A percentile compares a stretch with the other conserved stretches of the same genome.
These are phyloP conservation scores for Moringa oleifera DNA, from an alignment of 345 rosid genomes.

Conservation along the genomic window DNA sequence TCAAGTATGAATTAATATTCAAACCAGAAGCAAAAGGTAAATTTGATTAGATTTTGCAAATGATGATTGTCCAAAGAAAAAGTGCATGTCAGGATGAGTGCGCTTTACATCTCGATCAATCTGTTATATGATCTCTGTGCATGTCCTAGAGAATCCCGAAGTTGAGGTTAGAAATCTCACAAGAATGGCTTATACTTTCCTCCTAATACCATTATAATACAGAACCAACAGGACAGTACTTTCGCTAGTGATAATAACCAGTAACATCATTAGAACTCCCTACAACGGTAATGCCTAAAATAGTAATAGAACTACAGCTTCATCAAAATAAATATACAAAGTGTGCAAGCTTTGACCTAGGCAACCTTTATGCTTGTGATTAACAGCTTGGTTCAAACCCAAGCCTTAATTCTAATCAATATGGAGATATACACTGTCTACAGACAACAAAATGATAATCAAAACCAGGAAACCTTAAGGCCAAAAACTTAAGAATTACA, in stretches of 20 bases:
- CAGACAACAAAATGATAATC: too few relatives aligned
- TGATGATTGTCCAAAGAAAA: constrained; percentile 82
- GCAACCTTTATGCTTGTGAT: too few relatives aligned
- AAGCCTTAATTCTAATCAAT: too few relatives aligned
- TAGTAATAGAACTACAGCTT: too few relatives aligned
- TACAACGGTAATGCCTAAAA: too few relatives aligned
- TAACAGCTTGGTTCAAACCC: too few relatives aligned
- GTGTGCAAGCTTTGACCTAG: too few relatives aligned
- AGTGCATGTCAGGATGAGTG: constrained; percentile 94
- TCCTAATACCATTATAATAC: not conserved
- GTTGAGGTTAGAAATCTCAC: constrained; percentile 13
- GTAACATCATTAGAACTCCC: too few relatives aligned
- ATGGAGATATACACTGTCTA: too few relatives aligned
- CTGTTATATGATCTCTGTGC: constrained; percentile 83
- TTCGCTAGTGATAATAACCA: not conserved
- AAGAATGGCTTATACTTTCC: not conserved
- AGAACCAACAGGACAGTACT: not conserved
- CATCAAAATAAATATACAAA: too few relatives aligned
- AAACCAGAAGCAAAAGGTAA: constrained; percentile 8
- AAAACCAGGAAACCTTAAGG: too few relatives aligned
- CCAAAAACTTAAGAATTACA: too few relatives aligned
- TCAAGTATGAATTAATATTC: constrained; percentile 5
- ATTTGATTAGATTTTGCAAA: constrained; percentile 86
- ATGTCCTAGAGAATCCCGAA: constrained; percentile 51
- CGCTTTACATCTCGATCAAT: constrained; percentile 95